phyloP scores from a whole-genome alignment of 176 grass and related monocot genomes.

The Oryza meyeriana region DNA sequence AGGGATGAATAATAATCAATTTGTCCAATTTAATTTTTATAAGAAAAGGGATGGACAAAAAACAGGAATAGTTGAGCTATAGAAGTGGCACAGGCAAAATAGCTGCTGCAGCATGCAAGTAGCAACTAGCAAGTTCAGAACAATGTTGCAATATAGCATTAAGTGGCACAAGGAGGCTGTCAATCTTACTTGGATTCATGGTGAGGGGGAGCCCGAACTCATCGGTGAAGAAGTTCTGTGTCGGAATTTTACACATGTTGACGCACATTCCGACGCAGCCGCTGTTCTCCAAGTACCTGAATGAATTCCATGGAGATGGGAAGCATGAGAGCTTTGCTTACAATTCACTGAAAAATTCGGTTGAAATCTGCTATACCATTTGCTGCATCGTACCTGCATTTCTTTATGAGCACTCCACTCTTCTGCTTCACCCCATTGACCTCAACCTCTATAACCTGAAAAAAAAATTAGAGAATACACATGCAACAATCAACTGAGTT shows the following conservation, averaged over 20 bases:
- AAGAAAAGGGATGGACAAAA: background rate
- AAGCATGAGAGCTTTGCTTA: background rate
- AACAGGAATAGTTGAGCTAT: no score
- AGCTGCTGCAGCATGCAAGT: no score
- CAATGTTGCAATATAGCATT: no score
- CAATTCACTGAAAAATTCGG: background rate
- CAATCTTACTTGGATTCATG: slow-evolving; percentile 83
- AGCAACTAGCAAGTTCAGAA: no score
- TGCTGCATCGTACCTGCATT: no score
- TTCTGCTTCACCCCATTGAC: slow-evolving; percentile 64
- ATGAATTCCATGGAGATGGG: background rate
- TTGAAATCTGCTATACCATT: no score
- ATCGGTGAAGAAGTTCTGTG: slow-evolving; percentile 87
- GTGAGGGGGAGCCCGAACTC: slow-evolving; percentile 95
- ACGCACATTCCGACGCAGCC: slow-evolving; percentile 95
- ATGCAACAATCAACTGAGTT: background rate
- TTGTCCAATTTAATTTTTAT: background rate
- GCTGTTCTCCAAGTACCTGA: slow-evolving; percentile 81
- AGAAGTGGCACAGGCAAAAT: no score
- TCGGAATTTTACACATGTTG: slow-evolving; percentile 91
- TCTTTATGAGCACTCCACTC: slow-evolving; percentile 79
- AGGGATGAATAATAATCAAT: background rate
- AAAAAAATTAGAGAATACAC: background rate
- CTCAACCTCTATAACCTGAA: slow-evolving; percentile 70
- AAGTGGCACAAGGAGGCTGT: background rate